A percentile compares a stretch with the other conserved stretches of the same genome.
phyloP scores from a whole-genome alignment of 805 yeast genomes.

The Komagataella kurtzmanii region DNA sequence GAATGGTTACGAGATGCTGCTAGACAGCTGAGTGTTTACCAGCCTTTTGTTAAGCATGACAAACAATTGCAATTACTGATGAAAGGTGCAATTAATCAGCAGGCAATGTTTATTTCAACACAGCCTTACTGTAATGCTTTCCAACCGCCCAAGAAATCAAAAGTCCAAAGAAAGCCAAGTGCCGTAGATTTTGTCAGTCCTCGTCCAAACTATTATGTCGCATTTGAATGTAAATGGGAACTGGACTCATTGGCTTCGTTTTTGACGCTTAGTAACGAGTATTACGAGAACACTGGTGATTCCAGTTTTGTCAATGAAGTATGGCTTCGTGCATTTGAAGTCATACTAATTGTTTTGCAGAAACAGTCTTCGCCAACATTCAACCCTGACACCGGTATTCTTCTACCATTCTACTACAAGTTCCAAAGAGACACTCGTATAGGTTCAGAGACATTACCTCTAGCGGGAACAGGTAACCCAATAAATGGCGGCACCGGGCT shows the following conservation, averaged over 20 bases:
- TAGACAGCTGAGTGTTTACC: slow-evolving; percentile 67
- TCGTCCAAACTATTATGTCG: slow-evolving; percentile 51
- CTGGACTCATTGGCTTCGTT: slow-evolving; percentile 79
- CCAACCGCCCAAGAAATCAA: slow-evolving; percentile 60
- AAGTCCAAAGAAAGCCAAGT: slow-evolving; percentile 33
- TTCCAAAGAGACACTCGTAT: slow-evolving; percentile 63
- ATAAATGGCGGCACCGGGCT: slow-evolving; percentile 58
- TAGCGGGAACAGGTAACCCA: slow-evolving; percentile 77
- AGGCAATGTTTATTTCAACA: slow-evolving; percentile 44
- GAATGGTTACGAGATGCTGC: slow-evolving; percentile 90
- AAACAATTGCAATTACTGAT: slow-evolving; percentile 33
- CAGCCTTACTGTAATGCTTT: slow-evolving; percentile 87
- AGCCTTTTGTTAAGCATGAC: slow-evolving; percentile 44
- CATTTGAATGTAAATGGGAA: slow-evolving; percentile 86
- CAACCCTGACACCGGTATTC: slow-evolving; percentile 29
- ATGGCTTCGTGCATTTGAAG: slow-evolving; percentile 50
- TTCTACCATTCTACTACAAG: slow-evolving; percentile 37
- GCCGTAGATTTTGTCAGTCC: slow-evolving; percentile 59
- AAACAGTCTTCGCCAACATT: slow-evolving; percentile 55
- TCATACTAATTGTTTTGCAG: slow-evolving; percentile 34
- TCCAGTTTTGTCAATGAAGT: slow-evolving; percentile 26
- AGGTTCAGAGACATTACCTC: slow-evolving; percentile 72
- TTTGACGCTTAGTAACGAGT: slow-evolving; percentile 61
- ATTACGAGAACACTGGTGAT: slow-evolving; percentile 41
- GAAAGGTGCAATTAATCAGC: slow-evolving; percentile 71